A percentile compares a stretch with the other conserved stretches of the same genome.
These are phyloP conservation scores for Ganoderma lucidum DNA, from an alignment of 1,284 basidiomycete genomes.

Conservation along the genomic window DNA sequence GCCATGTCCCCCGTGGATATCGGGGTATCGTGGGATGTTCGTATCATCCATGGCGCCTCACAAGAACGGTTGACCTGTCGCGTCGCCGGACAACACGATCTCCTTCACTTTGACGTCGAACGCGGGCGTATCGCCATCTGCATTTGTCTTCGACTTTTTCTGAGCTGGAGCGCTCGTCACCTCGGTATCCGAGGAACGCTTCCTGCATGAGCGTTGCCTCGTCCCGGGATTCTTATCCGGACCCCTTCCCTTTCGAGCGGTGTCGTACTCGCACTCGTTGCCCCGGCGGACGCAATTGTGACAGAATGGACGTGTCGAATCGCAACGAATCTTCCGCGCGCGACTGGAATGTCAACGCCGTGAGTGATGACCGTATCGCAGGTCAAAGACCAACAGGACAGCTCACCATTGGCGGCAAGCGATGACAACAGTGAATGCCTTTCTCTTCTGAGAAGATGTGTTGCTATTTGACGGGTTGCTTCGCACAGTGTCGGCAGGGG, in stretches of 20 bases:
- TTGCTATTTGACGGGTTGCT: constrained; percentile 36
- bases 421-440: constrained; percentile 70
- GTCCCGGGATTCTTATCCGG: constrained; percentile 86
- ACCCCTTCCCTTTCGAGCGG: constrained; percentile 79
- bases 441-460: constrained; percentile 52
- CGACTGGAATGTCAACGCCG: constrained; percentile 58
- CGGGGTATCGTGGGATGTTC: constrained; percentile 39
- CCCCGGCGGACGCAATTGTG: constrained; percentile 79
- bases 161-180: constrained; percentile 56
- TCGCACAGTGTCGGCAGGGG: constrained; percentile 29
- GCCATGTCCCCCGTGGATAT: constrained; percentile 34
- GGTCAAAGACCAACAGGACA: constrained; percentile 16
- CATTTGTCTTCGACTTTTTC: constrained; percentile 59
- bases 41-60: constrained; percentile 37
- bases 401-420: constrained; percentile 50
- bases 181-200: constrained; percentile 64
- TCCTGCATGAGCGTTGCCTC: constrained; percentile 82
- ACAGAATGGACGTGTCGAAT: constrained; percentile 80
- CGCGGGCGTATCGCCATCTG: constrained; percentile 39
- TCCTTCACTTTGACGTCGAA: constrained; percentile 41
- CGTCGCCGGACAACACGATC: constrained; percentile 38
- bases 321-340: constrained; percentile 83
- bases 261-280: constrained; percentile 80
- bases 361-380: constrained; percentile 28
- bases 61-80: constrained; percentile 36